A percentile compares a stretch with the other conserved stretches of the same genome.
Conservation (phyloP, 1,284 basidiomycete genomes). For the Tylopilus sp. region DNA sequence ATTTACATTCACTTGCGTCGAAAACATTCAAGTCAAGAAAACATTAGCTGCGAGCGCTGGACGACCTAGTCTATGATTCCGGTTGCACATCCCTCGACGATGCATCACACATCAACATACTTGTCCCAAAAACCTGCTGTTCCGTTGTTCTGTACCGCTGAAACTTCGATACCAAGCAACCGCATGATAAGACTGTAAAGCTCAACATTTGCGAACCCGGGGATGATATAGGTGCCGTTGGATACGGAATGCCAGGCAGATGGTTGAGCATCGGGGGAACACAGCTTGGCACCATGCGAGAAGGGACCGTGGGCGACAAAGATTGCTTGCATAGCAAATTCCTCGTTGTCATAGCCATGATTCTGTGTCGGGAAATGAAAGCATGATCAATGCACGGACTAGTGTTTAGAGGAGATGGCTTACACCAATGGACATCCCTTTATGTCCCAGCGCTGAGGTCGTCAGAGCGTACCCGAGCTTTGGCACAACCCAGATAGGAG, state of each 20-base stretch:
- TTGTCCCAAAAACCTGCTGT: constrained; percentile 77
- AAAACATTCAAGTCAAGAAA: background rate
- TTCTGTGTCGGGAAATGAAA: constrained; percentile 42
- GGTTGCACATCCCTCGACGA: background rate
- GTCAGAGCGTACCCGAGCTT: constrained; percentile 72
- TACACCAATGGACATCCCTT: constrained; percentile 72
- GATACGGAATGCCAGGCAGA: constrained; percentile 64
- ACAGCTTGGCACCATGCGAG: constrained; percentile 57
- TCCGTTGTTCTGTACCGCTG: constrained; percentile 69
- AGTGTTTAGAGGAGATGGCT: constrained; percentile 29
- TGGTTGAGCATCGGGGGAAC: constrained; percentile 31
- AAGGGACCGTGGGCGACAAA: constrained; percentile 91
- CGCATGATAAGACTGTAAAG: constrained; percentile 80
- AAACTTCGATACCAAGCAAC: constrained; percentile 61
- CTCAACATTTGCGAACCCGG: constrained; percentile 80
- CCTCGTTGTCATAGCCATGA: constrained; percentile 80
- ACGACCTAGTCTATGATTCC: background rate
- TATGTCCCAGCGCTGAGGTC: constrained; percentile 56
- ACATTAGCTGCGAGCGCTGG: constrained; percentile 5
- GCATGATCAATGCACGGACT: background rate
- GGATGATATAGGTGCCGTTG: constrained; percentile 67
- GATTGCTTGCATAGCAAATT: constrained; percentile 79
- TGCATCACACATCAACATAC: constrained; percentile 45
- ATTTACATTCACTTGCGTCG: constrained; percentile 1
- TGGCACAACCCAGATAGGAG: constrained; percentile 84